These are phyloP conservation scores for Candida smagusa DNA, from an alignment of 1,139 yeast genomes.

Conservation along the genomic window DNA sequence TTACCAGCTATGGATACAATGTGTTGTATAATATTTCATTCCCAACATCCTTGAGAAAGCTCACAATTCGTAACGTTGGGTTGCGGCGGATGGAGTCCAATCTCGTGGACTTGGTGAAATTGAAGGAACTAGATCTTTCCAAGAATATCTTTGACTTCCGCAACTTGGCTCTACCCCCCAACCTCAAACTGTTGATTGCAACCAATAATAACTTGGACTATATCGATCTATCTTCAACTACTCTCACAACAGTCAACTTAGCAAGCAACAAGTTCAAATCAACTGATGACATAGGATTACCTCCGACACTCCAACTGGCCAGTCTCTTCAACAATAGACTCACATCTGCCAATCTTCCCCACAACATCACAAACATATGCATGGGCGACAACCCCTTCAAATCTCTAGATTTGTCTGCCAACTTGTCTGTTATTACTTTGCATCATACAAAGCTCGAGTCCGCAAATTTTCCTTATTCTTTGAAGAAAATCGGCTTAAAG, in stretches of 20 bases:
- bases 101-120: neutral
- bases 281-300: neutral
- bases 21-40: neutral
- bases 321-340: slow-evolving; percentile 1
- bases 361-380: no score
- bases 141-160: slow-evolving; percentile 1
- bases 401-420: no score
- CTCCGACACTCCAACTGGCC: neutral
- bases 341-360: no score
- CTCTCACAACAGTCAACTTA: neutral
- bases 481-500: no score
- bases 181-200: neutral
- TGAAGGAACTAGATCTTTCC: slow-evolving; percentile 1
- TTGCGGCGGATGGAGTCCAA: slow-evolving; percentile 1
- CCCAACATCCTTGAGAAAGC: neutral
- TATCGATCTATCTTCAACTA: neutral
- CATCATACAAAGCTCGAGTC: no score
- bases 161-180: neutral
- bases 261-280: neutral
- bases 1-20: slow-evolving; percentile 1
- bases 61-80: neutral
- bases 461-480: no score
- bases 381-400: no score
- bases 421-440: no score
- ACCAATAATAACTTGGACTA: slow-evolving; percentile 1